Base-by-base conservation (phyloP, 768 basidiomycete species). In the Trametes meyenii region DNA sequence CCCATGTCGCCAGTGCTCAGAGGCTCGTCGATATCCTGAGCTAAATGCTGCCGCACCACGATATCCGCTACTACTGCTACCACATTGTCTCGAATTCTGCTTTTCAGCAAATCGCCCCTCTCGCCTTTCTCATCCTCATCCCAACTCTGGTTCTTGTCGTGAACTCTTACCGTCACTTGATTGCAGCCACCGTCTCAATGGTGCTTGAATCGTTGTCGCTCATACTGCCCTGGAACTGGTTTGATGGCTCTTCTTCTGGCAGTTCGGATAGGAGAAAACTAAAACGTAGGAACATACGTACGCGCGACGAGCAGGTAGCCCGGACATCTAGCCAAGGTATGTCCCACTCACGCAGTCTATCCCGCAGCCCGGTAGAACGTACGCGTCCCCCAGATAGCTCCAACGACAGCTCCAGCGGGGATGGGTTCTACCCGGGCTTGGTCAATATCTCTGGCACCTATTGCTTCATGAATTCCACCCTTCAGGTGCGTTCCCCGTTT, bases 381-480 rank as follows among this genome's bases (percentile, higher is more conserved):
- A 42, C 19, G 19, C 38, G 23, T 23, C 8, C 29, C 24, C 14
- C 50, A 57, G 62, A 58, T 13, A 57, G 44, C 26, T 23, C 49
- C 17, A 65, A 68, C 45, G 66, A 67, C 44, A 66, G 35, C 33
- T 11, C 52, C 10, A 52, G 35, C 8, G 62, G 72, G 55, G 68
- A 81, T 16, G 79, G 81, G 21, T 82, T 86, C 68, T 97, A 92
- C 73, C 90, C 95, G 1, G 96, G 96, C 0, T 87, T 98, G 51
- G 90, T 97, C 70, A 98, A 98, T 69, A 89, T 96, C 39, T 96
- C 94, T 10, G 96, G 96, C 12, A 96, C 94, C 53, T 92, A 96
- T 66, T 98, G 96, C 71, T 98, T 97, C 79, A 92, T 98, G 87
- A 96, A 98, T 72, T 95, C 96, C 13, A 94, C 94, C 2, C 78